These are phyloP conservation scores for Waitea zeae DNA, from an alignment of 1,284 basidiomycete species.

Conservation along the genomic window DNA sequence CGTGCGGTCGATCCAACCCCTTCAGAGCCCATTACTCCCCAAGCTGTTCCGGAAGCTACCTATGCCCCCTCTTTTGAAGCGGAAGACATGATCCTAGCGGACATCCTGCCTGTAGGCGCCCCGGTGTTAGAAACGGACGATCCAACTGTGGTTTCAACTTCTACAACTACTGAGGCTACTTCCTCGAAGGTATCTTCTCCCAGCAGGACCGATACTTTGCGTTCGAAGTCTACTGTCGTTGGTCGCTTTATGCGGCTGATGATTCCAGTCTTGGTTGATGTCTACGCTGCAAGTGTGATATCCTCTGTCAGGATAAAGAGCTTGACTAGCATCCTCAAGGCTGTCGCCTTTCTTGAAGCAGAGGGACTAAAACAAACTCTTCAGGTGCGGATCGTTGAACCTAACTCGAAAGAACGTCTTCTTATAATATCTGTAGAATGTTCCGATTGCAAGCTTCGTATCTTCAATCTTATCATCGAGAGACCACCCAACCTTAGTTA, in stretches of 20 bases:
- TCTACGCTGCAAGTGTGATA: conserved; percentile 87
- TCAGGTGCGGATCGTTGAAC: conserved; percentile 27
- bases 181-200: conserved; percentile 20
- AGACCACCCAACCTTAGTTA: conserved; percentile 73
- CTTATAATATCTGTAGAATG: conserved; percentile 34
- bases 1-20: too few relatives aligned
- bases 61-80: conserved; percentile 5
- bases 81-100: conserved; percentile 1
- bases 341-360: conserved; percentile 71
- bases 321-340: conserved; percentile 73
- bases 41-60: conserved; percentile 18
- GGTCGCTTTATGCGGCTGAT: conserved; percentile 72
- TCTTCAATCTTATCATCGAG: conserved; percentile 84
- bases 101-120: conserved; percentile 13
- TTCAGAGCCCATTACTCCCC: too few relatives aligned
- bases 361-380: conserved; percentile 63
- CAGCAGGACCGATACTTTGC: conserved; percentile 55
- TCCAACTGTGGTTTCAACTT: conserved; percentile 12
- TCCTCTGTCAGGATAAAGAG: conserved; percentile 77
- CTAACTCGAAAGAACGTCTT: conserved; percentile 5
- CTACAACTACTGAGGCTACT: conserved; percentile 18
- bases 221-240: conserved; percentile 60
- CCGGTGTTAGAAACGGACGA: conserved; percentile 15
- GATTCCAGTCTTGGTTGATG: conserved; percentile 85
- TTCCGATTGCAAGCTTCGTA: conserved; percentile 83